Base-by-base conservation (phyloP, 208 protist species). In the Trypanosoma grayi region DNA sequence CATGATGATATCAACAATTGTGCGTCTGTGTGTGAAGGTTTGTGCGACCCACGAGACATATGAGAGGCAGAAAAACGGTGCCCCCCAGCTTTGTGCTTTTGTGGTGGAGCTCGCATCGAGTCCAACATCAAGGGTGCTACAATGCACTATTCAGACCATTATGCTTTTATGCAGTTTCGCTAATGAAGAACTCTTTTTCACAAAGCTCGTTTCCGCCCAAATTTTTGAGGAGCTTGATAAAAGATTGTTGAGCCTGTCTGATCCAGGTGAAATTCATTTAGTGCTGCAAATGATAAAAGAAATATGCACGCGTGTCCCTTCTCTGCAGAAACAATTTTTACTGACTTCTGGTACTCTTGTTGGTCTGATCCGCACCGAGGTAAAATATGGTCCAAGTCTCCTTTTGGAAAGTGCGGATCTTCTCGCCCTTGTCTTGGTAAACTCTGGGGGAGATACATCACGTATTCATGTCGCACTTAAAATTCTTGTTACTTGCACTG, bases 141-240 rank as follows among this genome's bases (percentile, higher is more conserved):
- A 16, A 25, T 50, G 45, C 51, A 55, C 59, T 22, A 51, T 73
- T 36, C 41, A 55, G 31, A 60, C 67, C 18, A 36, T 73, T 39
- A 61, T 43, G 6, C 25, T 45, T 20, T 25, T 66, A 13, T 14
- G 14, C n/a, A 20, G 18, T 22, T 44, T 66, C 31, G 16, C n/a
- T 22, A 73, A 73, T 61, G 67, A 53, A 36, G 52, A 57, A 20
- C 44, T 65, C 18, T 50, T 61, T 34, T 73, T 66, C 44, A 73
- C 47, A 6, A 47, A 39, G 30, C 51, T 73, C 0, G 48, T 58
- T 41, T 46, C 56, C 28, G 57, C 31, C 36, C 3, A 57, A 11
- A 30, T 71, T 6, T 59, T 71, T 50, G 48, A 50, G 27, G 31
- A 59, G 52, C 27, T 71, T 28, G 34, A 55, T 31, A 60, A 58